phyloP scores from a whole-genome alignment of 768 basidiomycete species.

The Phanerodontia chrysosporium region DNA sequence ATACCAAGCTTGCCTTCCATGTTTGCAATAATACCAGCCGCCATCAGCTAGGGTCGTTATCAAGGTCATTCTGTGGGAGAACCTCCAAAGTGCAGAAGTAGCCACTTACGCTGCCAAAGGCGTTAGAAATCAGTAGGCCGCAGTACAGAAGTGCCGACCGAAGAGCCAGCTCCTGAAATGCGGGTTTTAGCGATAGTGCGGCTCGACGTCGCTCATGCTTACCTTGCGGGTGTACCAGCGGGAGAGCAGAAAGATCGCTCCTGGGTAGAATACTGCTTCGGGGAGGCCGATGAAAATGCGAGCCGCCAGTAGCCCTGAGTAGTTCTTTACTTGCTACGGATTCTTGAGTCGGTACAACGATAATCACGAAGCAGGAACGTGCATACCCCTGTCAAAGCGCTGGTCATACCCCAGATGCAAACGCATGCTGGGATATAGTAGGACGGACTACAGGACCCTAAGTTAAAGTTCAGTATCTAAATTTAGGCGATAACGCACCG shows the following conservation, averaged over 20 bases:
- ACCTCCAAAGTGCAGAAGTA: not conserved
- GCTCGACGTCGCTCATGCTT: not conserved
- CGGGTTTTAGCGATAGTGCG: not conserved
- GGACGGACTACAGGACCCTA: constrained; percentile 41
- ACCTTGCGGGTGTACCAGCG: constrained; percentile 35
- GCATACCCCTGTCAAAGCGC: constrained; percentile 54
- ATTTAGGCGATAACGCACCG: constrained; percentile 29
- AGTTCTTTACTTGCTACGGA: constrained; percentile 41
- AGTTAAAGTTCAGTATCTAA: not conserved
- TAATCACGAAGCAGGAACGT: too few relatives aligned
- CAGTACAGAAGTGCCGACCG: constrained; percentile 57
- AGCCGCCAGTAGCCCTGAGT: constrained; percentile 49
- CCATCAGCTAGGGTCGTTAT: constrained; percentile 45
- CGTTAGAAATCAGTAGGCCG: constrained; percentile 60
- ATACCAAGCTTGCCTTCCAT: constrained; percentile 70
- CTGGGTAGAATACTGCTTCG: constrained; percentile 68
- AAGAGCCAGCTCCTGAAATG: constrained; percentile 53
- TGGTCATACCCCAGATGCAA: constrained; percentile 59
- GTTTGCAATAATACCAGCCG: constrained; percentile 63
- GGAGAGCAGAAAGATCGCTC: constrained; percentile 37
- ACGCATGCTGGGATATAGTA: constrained; percentile 59
- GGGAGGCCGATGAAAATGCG: constrained; percentile 62
- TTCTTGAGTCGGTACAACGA: not conserved
- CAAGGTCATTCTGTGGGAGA: not conserved
- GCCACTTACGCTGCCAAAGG: constrained; percentile 57